Base-by-base conservation (phyloP, 2,329 filamentous ascomycete species). In the Huntiella moniliformis region DNA sequence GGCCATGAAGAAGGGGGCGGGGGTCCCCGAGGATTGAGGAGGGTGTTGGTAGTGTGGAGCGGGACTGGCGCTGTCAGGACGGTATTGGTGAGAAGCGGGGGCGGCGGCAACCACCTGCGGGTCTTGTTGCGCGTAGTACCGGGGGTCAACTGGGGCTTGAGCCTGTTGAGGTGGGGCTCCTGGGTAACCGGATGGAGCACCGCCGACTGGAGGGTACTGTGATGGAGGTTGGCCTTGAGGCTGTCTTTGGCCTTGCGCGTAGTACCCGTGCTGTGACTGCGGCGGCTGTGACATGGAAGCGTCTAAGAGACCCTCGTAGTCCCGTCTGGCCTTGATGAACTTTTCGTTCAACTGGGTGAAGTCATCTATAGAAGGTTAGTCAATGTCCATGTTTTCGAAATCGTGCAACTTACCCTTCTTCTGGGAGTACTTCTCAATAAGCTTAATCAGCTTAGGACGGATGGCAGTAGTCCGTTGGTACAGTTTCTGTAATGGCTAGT, bases 261-360 rank as follows among this genome's bases (percentile, higher is more conserved):
- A 79, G 58, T 88, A 91, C 53, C 71, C 75, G 40, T 79, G 75
- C 56, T 83, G 81, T 3, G 82, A 7, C 44, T 31, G 44, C 5
- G 82, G 77, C n/a, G 87, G 82, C 54, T 95, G 88, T 1, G 87
- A 78, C 88, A 98, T 96, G 47, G 88, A 96, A 13, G 84, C 82
- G 61, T 98, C 91, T 15, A 98, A 68, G n/a, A 98, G 71, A 28
- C 83, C 79, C 63, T 98, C 91, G 60, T 98, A 98, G 63, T 98
- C 91, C 55, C 88, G 76, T 52, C 91, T 79, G 39, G 91, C 91
- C 63, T 98, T 98, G 69, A 98, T 96, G 62, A 98, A 98, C 65
- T 96, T 96, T 62, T 98, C 91, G 57, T 98, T 98, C 51, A 98
- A 68, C 59, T 96, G 88, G 2, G 91, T 95, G 58, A 98, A 96